These are phyloP conservation scores for Handroanthus guayacan DNA, from an alignment of 257 asterid genomes.

Conservation along the genomic window DNA sequence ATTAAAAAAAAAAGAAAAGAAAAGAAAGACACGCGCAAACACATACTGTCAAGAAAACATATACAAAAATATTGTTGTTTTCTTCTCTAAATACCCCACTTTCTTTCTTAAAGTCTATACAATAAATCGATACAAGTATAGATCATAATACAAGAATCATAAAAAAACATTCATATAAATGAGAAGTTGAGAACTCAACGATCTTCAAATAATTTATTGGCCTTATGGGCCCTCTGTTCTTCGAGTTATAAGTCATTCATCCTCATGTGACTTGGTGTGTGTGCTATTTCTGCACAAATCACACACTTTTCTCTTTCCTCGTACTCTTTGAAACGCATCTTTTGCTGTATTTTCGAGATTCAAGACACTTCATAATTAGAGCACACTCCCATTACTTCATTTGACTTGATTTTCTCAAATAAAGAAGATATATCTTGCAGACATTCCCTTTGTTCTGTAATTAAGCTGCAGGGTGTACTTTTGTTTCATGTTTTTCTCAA, in stretches of 20 bases:
- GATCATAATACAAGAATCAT: constrained; percentile 2
- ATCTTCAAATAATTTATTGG: constrained; percentile 16
- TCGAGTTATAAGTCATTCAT: constrained; percentile 29
- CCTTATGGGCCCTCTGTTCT: constrained; percentile 15
- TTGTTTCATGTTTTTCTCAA: constrained; percentile 22
- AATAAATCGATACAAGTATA: neutral
- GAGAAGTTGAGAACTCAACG: neutral
- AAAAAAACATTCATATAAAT: neutral
- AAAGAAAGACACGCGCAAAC: neutral
- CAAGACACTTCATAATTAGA: constrained; percentile 26
- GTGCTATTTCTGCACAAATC: constrained; percentile 19
- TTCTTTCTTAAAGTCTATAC: neutral
- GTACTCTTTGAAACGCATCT: constrained; percentile 4
- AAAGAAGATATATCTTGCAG: neutral
- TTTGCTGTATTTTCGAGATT: constrained; percentile 41
- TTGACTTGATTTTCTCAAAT: constrained; percentile 6
- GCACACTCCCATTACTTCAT: constrained; percentile 5
- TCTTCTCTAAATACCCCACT: neutral
- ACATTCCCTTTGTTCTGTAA: neutral
- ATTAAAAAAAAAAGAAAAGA: neutral
- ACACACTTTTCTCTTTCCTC: constrained; percentile 26
- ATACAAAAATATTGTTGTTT: constrained; percentile 4
- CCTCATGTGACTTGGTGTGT: constrained; percentile 37
- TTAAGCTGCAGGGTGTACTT: constrained; percentile 20
- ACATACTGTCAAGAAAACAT: neutral